Evolutionary conservation across 495 filamentous ascomycete species (phyloP), one percentile per base, ranked within the genome.

Genomic region (Aspergillus asperescens): DNA sequence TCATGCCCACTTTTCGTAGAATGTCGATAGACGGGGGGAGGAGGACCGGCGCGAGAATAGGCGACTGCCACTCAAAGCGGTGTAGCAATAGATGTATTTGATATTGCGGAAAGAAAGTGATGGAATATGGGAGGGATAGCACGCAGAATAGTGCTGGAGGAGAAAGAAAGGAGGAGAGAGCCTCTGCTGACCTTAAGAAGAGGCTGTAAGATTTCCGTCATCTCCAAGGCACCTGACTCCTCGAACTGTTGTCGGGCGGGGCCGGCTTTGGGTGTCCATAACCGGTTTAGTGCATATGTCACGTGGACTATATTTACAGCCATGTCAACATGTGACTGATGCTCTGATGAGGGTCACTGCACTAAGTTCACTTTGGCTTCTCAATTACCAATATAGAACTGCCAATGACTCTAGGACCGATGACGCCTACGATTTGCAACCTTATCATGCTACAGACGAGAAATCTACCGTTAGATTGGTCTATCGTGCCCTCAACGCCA

Each of bases 151-250:
- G 60, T 60, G 61, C 52, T 55, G 45, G 39, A 35, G 32, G 45
- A 45, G 25, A 48, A 35, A 55, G 48, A 45, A 27, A 24, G 48
- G 29, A 34, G 50, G 43, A 43, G 37, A 41, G 47, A 18, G 37
- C 42, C 43, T 25, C 35, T 28, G 22, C 20, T 54, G 47, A 50
- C 18, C 38, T 25, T 50, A 24, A 40, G 25, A 43, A 34, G 41
- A 45, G 35, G 45, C 34, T 43, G 53, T 56, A 46, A 58, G 55
- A 47, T 61, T 61, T 52, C 61, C 58, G 57, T 63, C 61, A 59
- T 63, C 43, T 24, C 37, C 32, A 35, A 27, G 28, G 54, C 41
- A 48, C 55, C 48, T 57, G 48, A 57, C 54, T 23, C 29, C 27
- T 22, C 31, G 39, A 15, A 20, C 16, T 25, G 22, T 20, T 49